These are phyloP conservation scores for Wickerhamomyces pijperi DNA, from an alignment of 805 yeast genomes.

Conservation along the genomic window DNA sequence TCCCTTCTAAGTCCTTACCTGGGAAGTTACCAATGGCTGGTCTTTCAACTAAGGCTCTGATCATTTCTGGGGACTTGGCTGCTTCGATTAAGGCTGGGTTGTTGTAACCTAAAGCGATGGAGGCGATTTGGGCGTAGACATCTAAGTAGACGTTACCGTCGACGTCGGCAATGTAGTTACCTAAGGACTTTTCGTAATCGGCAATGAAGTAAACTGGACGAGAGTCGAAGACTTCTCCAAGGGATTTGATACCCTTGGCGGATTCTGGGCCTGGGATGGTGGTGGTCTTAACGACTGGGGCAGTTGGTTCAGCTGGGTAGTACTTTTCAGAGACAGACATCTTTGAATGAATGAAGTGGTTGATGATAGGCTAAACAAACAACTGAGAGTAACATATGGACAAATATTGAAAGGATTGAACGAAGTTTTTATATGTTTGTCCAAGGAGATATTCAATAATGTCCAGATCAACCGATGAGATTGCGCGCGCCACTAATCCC, in stretches of 20 bases:
- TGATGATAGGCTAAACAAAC: too few species aligned
- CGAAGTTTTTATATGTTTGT: too few species aligned
- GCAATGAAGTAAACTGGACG: slow-evolving; percentile 67
- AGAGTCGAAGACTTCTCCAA: slow-evolving; percentile 57
- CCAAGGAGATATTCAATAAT: too few species aligned
- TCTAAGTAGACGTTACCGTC: slow-evolving; percentile 73
- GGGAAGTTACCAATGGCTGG: slow-evolving; percentile 84
- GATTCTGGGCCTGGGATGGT: slow-evolving; percentile 73
- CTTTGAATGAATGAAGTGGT: background rate
- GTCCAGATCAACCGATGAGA: too few species aligned
- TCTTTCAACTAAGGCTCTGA: slow-evolving; percentile 66
- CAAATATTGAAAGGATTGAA: too few species aligned
- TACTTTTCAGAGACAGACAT: slow-evolving; percentile 38
- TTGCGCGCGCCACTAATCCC: too few species aligned
- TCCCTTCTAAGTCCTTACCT: slow-evolving; percentile 51
- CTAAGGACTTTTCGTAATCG: slow-evolving; percentile 63
- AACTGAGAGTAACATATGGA: too few species aligned
- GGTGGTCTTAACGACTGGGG: slow-evolving; percentile 49
- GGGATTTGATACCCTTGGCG: slow-evolving; percentile 34
- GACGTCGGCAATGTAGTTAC: slow-evolving; percentile 72
- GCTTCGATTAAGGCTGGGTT: slow-evolving; percentile 63
- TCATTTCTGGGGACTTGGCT: slow-evolving; percentile 60
- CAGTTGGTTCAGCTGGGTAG: slow-evolving; percentile 74
- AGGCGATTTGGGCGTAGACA: slow-evolving; percentile 75
- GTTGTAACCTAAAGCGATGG: slow-evolving; percentile 79